These are phyloP conservation scores for Salix koriyanagi DNA, from an alignment of 345 rosid genomes.

Conservation along the genomic window DNA sequence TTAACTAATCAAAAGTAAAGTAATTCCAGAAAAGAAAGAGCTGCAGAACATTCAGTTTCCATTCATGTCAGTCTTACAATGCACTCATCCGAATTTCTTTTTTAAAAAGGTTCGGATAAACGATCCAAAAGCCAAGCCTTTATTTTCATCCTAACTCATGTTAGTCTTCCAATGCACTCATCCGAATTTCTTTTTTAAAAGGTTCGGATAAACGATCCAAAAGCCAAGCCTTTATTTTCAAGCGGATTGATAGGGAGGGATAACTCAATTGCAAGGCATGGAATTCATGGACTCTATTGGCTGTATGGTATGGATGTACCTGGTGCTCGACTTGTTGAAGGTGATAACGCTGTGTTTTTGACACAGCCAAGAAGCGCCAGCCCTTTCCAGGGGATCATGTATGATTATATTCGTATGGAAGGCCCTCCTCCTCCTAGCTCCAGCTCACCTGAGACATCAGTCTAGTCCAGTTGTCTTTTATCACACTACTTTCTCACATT, in stretches of 20 bases:
- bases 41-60: no score
- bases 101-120: constrained; percentile 15
- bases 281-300: constrained; percentile 28
- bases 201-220: constrained; percentile 23
- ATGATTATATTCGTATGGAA: constrained; percentile 25
- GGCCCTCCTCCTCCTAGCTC: constrained; percentile 11
- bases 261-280: constrained; percentile 27
- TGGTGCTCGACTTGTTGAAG: constrained; percentile 11
- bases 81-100: background rate
- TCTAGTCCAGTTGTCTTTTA: no score
- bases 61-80: background rate
- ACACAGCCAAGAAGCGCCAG: constrained; percentile 20
- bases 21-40: no score
- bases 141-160: background rate
- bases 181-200: background rate
- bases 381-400: constrained; percentile 26
- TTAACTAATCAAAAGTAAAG: no score
- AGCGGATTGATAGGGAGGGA: constrained; percentile 25
- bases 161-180: background rate
- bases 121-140: constrained; percentile 13
- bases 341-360: constrained; percentile 13
- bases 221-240: constrained; percentile 11
- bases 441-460: no score
- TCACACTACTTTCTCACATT: no score
- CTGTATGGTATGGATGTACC: constrained; percentile 5